Percentiles rank a stretch among this genome's conserved stretches.
These are phyloP conservation scores for Serendipita sp. DNA, from an alignment of 768 basidiomycete species.

Conservation along the genomic window DNA sequence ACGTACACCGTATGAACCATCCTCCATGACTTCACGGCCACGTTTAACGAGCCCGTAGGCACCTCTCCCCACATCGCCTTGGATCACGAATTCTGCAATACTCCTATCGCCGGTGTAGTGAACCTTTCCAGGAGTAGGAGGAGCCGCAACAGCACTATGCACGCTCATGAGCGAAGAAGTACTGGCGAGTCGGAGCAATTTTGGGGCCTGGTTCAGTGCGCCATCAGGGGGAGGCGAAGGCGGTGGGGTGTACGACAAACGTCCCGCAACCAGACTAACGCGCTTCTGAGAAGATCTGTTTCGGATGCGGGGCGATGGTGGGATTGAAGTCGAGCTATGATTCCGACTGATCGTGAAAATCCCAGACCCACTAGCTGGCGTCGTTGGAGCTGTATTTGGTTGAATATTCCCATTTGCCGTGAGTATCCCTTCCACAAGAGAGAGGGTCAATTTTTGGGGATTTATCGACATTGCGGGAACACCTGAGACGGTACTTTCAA, in stretches of 20 bases:
- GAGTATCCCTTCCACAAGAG: neutral
- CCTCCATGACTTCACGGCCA: slow-evolving; percentile 55
- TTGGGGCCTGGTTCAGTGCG: slow-evolving; percentile 15
- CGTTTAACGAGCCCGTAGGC: slow-evolving; percentile 93
- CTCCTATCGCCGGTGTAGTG: slow-evolving; percentile 39
- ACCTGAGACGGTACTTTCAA: slow-evolving; percentile 11
- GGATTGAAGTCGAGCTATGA: neutral
- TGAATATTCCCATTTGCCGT: neutral
- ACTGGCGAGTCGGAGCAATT: slow-evolving; percentile 47
- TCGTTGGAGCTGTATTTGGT: neutral
- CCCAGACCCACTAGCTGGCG: neutral
- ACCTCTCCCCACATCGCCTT: slow-evolving; percentile 77
- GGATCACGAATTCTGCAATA: slow-evolving; percentile 74
- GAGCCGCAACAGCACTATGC: slow-evolving; percentile 27
- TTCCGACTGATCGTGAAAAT: neutral
- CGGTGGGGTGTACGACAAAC: slow-evolving; percentile 61
- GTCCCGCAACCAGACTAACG: slow-evolving; percentile 68
- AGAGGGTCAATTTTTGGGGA: slow-evolving; percentile 1
- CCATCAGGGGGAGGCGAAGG: slow-evolving; percentile 32
- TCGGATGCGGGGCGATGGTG: slow-evolving; percentile 18
- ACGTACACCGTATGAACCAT: slow-evolving; percentile 74
- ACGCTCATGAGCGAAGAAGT: slow-evolving; percentile 45
- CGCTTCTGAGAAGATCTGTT: slow-evolving; percentile 71
- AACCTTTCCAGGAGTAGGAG: slow-evolving; percentile 14
- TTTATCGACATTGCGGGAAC: slow-evolving; percentile 7